Percentiles rank a stretch among this genome's conserved stretches.
Evolutionary conservation across 257 asterid genomes (phyloP).

Genomic region (Capsicum chinense): DNA sequence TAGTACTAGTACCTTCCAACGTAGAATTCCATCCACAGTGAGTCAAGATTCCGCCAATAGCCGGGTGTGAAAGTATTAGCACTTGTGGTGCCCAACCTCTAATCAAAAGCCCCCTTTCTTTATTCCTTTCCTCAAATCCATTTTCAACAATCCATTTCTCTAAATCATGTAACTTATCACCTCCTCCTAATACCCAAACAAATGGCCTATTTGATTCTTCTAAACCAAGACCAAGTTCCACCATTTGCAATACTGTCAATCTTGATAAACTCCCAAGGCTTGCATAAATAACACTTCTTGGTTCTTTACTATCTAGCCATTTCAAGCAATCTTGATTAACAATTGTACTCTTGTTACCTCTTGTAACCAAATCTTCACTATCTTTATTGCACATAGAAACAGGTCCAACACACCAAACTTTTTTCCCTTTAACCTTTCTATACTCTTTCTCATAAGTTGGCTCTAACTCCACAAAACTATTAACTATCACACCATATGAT

Average conservation of each 20-base stretch:
- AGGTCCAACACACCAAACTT: constrained; percentile 53
- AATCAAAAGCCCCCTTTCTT: constrained; percentile 41
- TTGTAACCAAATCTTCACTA: constrained; percentile 39
- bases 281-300: constrained; percentile 44
- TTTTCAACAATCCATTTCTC: constrained; percentile 41
- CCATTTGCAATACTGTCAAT: constrained; percentile 40
- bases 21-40: constrained; percentile 66
- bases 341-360: constrained; percentile 47
- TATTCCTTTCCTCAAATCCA: constrained; percentile 39
- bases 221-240: constrained; percentile 51
- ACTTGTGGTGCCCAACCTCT: constrained; percentile 60
- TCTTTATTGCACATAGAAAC: constrained; percentile 48
- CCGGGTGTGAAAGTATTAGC: constrained; percentile 46
- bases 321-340: constrained; percentile 32
- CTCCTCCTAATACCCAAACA: constrained; percentile 46
- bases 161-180: constrained; percentile 32
- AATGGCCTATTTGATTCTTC: constrained; percentile 43
- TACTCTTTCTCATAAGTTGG: constrained; percentile 39
- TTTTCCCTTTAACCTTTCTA: constrained; percentile 34
- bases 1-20: constrained; percentile 40
- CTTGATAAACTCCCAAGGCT: constrained; percentile 54
- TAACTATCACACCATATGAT: constrained; percentile 46
- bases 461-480: constrained; percentile 61
- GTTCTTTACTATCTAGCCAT: constrained; percentile 48
- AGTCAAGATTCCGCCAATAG: constrained; percentile 48